Conservation (phyloP, 2,329 filamentous ascomycete species). For the Colletotrichum limetticola region DNA sequence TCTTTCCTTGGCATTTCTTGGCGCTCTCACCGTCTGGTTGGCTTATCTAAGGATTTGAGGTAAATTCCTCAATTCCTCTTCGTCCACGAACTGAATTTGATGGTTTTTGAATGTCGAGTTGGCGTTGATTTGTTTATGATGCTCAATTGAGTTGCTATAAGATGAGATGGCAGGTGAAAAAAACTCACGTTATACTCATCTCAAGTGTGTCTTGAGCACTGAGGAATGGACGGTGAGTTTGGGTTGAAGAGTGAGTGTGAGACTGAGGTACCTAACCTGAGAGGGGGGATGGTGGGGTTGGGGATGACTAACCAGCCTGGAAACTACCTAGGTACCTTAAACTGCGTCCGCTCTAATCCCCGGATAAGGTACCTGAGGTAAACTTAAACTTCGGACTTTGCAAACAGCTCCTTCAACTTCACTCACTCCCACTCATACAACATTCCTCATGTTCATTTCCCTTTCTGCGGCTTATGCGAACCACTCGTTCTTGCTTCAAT, state of each 20-base stretch:
- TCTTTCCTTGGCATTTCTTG: constrained; percentile 25
- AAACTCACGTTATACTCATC: background rate
- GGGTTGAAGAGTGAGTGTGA: background rate
- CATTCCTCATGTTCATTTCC: background rate
- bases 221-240: background rate
- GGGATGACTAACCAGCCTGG: background rate
- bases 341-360: background rate
- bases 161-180: background rate
- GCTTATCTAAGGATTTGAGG: background rate
- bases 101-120: background rate
- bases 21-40: constrained; percentile 18
- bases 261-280: background rate
- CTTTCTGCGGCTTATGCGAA: background rate
- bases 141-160: background rate
- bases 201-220: background rate
- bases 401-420: background rate
- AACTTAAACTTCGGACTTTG: background rate
- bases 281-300: no score
- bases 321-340: background rate
- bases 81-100: background rate
- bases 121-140: background rate
- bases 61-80: background rate
- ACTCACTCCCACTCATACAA: background rate
- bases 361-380: background rate
- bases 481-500: no score